A percentile compares a stretch with the other conserved stretches of the same genome.
These are phyloP conservation scores for Brassica balearica DNA, from an alignment of 441 rosid species.

Conservation along the genomic window DNA sequence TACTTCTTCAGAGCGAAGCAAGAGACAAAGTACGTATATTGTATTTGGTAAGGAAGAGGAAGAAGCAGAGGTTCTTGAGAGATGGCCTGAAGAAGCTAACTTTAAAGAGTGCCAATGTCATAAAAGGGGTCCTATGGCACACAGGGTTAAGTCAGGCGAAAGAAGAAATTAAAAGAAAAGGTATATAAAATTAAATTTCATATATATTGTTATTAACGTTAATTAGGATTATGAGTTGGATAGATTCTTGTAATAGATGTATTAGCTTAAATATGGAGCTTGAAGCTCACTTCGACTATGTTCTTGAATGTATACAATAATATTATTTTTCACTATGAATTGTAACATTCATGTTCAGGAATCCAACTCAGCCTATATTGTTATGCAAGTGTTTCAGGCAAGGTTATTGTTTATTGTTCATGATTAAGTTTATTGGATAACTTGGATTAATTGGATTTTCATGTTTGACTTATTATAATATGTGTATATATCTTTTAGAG, in stretches of 20 bases:
- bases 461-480: not conserved
- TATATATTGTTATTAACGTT: not conserved
- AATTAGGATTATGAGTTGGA: conserved; percentile 16
- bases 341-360: not conserved
- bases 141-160: conserved; percentile 48
- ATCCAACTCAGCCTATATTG: not conserved
- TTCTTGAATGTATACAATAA: conserved; percentile 27
- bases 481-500: not conserved
- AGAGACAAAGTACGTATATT: conserved; percentile 24
- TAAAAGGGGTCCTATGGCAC: conserved; percentile 39
- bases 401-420: not conserved
- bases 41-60: conserved; percentile 33
- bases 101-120: conserved; percentile 31
- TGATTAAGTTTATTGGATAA: not conserved
- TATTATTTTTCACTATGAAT: conserved; percentile 31
- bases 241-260: conserved; percentile 20
- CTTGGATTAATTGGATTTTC: conserved; percentile 1
- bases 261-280: conserved; percentile 19
- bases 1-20: conserved; percentile 26
- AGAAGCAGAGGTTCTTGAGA: conserved; percentile 24
- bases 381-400: conserved; percentile 13
- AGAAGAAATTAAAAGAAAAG: conserved; percentile 5
- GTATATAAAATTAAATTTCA: conserved; percentile 12
- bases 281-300: conserved; percentile 21
- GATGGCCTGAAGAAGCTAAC: conserved; percentile 39